Percentiles rank a stretch among this genome's conserved stretches.
phyloP scores from a whole-genome alignment of 2,329 filamentous ascomycete species.

The Diaporthe sp. region DNA sequence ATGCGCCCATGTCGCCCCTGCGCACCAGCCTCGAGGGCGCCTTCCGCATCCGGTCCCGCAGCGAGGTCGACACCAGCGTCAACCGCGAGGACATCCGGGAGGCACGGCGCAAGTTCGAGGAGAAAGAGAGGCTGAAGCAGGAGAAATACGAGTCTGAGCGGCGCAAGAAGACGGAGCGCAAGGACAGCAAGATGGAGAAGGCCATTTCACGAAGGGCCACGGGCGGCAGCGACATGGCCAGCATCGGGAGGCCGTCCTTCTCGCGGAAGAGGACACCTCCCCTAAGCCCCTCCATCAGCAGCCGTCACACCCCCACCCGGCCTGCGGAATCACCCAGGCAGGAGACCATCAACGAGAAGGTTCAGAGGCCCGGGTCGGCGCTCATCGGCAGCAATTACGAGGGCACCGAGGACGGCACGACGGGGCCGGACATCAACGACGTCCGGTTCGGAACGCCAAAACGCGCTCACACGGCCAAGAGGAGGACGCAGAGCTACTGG shows the following conservation, averaged over 20 bases:
- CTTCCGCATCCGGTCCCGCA: slow-evolving; percentile 70
- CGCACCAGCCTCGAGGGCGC: slow-evolving; percentile 68
- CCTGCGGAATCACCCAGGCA: slow-evolving; percentile 12
- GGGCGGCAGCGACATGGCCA: slow-evolving; percentile 36
- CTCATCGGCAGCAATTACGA: slow-evolving; percentile 61
- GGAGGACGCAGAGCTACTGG: slow-evolving; percentile 71
- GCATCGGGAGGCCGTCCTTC: slow-evolving; percentile 34
- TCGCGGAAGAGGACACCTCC: slow-evolving; percentile 41
- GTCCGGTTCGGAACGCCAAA: slow-evolving; percentile 55
- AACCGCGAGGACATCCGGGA: slow-evolving; percentile 68
- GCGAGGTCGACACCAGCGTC: slow-evolving; percentile 65
- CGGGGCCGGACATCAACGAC: slow-evolving; percentile 51
- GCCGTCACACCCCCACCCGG: slow-evolving; percentile 9
- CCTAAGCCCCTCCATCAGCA: slow-evolving; percentile 27
- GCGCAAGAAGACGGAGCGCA: slow-evolving; percentile 67
- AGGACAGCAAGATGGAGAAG: slow-evolving; percentile 62
- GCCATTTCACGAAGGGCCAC: slow-evolving; percentile 54
- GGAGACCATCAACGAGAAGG: slow-evolving; percentile 50
- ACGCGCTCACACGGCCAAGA: slow-evolving; percentile 62
- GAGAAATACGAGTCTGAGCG: slow-evolving; percentile 71
- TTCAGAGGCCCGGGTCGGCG: slow-evolving; percentile 38
- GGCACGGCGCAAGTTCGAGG: slow-evolving; percentile 71
- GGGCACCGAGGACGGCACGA: slow-evolving; percentile 47
- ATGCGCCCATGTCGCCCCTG: slow-evolving; percentile 60
- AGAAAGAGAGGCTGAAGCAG: slow-evolving; percentile 69